phyloP scores from a whole-genome alignment of 257 asterid genomes.

The Knoxia roxburghii region DNA sequence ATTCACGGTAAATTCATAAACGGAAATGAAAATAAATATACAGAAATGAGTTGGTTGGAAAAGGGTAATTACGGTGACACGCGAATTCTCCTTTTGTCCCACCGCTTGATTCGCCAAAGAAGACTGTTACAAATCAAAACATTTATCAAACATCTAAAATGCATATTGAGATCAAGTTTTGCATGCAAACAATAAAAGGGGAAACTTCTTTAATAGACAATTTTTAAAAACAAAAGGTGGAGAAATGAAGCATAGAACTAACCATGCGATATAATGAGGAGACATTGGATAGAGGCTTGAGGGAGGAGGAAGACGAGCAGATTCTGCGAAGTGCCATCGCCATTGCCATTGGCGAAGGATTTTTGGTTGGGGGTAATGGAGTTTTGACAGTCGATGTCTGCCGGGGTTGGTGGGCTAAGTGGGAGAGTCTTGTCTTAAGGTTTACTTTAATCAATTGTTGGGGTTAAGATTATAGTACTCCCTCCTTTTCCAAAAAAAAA shows the following conservation, averaged over 20 bases:
- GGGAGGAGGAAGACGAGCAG: conserved; percentile 28
- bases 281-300: conserved; percentile 28
- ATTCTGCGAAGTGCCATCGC: conserved; percentile 73
- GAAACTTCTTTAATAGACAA: too few relatives aligned
- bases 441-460: too few relatives aligned
- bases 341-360: conserved; percentile 18
- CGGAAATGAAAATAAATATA: not conserved
- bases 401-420: conserved; percentile 1
- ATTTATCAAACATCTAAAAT: not conserved
- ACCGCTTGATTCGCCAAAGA: conserved; percentile 56
- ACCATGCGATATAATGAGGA: conserved; percentile 53
- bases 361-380: not conserved
- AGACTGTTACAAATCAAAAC: conserved; percentile 36
- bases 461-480: too few relatives aligned
- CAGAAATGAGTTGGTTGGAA: not conserved
- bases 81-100: conserved; percentile 40
- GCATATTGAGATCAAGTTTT: not conserved
- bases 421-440: not conserved
- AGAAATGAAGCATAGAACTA: too few relatives aligned
- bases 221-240: not conserved
- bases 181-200: not conserved
- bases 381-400: not conserved
- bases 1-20: not conserved
- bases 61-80: conserved; percentile 47
- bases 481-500: too few relatives aligned